Base-by-base conservation (phyloP, 176 grass and related monocot genomes). In the Dactylis glomerata region DNA sequence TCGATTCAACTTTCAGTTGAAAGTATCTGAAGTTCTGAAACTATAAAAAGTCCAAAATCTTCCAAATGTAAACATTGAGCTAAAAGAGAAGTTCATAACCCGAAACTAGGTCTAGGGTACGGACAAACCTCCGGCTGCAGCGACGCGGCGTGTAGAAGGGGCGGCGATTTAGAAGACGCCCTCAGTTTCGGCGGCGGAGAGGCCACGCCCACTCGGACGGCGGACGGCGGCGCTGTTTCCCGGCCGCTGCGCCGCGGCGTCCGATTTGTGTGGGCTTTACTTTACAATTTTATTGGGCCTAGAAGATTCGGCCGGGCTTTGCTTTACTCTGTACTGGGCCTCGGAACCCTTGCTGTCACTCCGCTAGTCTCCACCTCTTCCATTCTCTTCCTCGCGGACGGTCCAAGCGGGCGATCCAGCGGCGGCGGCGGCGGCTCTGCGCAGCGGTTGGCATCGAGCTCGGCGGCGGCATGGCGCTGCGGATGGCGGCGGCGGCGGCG, bases 391-490 rank as follows among this genome's bases (percentile, higher is more conserved):
- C n/a, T 62, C 42, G 26, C 33, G 23, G 24, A 32, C 78, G 68
- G 17, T 54, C 26, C 52, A 33, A 79, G 49, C 47, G 85, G 78
- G 72, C 44, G 50, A 59, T 49, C 80, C 73, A 59, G 22, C 14
- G 46, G 73, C 41, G 74, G 86, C 84, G 85, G 82, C 90, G 87
- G 87, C 87, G 78, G 51, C 65, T 42, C 22, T 84, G 30, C 28
- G 50, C 57, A 19, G 78, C 59, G 31, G 31, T 11, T 51, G 8
- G 44, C 70, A 16, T 42, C 13, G 81, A 78, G 74, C 40, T 78
- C 59, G 40, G 75, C 81, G 59, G 50, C 81, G 40, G 41, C 40
- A 94, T 94, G 92, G 87, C 92, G 82, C 87, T 86, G 85, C 90
- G 92, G 52, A 70, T 88, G 89, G 75, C 87, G 49, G 88, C 79